Conservation (phyloP, 148 eudicot genomes). For the Pouteria glomerata region DNA sequence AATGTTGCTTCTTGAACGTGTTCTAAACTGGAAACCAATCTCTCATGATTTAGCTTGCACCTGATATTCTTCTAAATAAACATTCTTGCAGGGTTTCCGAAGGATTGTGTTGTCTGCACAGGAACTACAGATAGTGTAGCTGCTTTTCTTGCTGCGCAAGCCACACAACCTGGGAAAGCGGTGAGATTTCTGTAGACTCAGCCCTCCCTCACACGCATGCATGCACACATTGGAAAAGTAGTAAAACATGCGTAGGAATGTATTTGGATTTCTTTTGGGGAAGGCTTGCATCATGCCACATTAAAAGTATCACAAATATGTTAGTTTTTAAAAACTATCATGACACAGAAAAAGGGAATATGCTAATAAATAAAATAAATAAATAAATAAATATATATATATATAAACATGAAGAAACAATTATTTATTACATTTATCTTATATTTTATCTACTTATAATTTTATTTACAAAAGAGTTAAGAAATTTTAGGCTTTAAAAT, state of each 20-base stretch:
- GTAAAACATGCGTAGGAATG: neutral
- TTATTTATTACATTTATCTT: too few species aligned
- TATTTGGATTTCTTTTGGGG: neutral
- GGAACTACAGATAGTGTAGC: slow-evolving; percentile 99
- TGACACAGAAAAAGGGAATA: too few species aligned
- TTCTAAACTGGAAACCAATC: neutral
- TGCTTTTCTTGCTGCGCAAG: slow-evolving; percentile 95
- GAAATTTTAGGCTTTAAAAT: too few species aligned
- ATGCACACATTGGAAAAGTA: neutral
- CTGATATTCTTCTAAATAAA: slow-evolving; percentile 10
- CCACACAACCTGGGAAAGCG: slow-evolving; percentile 84
- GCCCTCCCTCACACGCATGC: neutral
- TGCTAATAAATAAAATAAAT: too few species aligned
- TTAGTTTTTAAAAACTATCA: too few species aligned
- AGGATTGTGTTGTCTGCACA: slow-evolving; percentile 73
- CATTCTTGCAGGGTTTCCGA: slow-evolving; percentile 59
- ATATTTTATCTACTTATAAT: too few species aligned
- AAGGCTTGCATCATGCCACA: neutral
- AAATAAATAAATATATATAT: too few species aligned
- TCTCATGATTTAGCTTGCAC: neutral
- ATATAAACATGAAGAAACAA: too few species aligned
- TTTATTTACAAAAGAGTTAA: too few species aligned
- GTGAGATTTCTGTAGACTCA: slow-evolving; percentile 33
- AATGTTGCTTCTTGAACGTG: neutral
- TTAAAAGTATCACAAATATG: too few species aligned